Base-by-base conservation (phyloP, 1,139 yeast species). In the Sugiyamaella japonica region DNA sequence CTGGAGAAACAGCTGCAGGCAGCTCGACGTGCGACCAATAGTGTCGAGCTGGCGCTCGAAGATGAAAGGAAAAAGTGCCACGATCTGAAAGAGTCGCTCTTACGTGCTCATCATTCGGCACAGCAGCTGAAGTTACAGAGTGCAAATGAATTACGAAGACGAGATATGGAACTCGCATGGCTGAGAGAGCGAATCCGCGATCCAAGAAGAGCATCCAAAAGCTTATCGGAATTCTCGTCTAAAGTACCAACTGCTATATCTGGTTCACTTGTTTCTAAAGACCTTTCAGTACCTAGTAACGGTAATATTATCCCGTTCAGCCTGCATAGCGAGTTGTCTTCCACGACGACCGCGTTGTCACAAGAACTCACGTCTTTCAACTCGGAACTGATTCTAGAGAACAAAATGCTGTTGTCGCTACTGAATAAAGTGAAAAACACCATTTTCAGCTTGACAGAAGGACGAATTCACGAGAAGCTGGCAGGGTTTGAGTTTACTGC, bases 131-230 rank as follows among this genome's bases (percentile, higher is more conserved):
- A 58, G 17, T 54, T 48, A 31, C 67, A 63, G 52, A 63, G 59
- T 54, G 63, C 67, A 2, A 64, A 61, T 37, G 70, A 66, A 43
- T 56, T 66, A 41, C 55, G 70, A 7, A 65, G 59, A 49, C 52
- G 64, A 6, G 70, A 66, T 48, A 59, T 66, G 25, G 64, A 64
- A 23, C 53, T 65, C 20, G 58, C 62, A 32, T 42, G 58, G 39
- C 54, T 66, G 43, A 63, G 63, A 48, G 63, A 62, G 28, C 60
- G 66, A 34, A 48, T 65, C 7, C 57, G 56, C 10, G 65, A 62
- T 28, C 58, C 63, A 2, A 38, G 63, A 29, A 53, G 61, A 7
- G 50, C 56, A 32, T 38, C 53, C 15, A 59, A 56, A 48, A 52
- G 59, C 9, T 49, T 62, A 10, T 13, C 32, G 1, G 49, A 45